Base-by-base conservation (phyloP, 2,329 filamentous ascomycete genomes). In the Colletotrichum sidae region DNA sequence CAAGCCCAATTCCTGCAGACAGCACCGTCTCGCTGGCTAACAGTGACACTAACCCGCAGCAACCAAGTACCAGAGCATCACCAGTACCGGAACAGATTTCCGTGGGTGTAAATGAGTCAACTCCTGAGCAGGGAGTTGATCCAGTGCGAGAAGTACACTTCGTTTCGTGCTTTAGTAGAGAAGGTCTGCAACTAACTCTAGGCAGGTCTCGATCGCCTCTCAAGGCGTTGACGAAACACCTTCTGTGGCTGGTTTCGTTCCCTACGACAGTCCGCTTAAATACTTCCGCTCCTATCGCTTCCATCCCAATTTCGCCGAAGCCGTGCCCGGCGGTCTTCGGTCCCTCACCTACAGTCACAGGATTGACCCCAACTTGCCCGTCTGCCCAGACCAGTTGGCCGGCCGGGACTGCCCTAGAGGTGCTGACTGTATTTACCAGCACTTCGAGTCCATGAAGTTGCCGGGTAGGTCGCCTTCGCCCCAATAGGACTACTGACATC, bases 341-440 rank as follows among this genome's bases (percentile, higher is more conserved):
- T 98, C 96, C 69, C 84, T 96, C 81, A 98, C 94, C 47, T 98
- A 95, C 80, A 97, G 93, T 80, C 92, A 97, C 78, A 90, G 90
- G 71, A 97, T 99, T 78, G 89, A 97, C 75, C 84, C 89, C 33
- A 84, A 88, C 67, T 89, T 86, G 71, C 86, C 87, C 67, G 74
- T 98, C 53, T 99, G 96, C 78, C 90, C 88, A 42, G 90, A 88
- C 72, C 92, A 97, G 77, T 80, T 92, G 68, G 83, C 84, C 52
- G 89, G 89, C 56, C 88, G 88, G 67, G 81, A 84, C 70, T 98
- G 96, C 69, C 77, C 85, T 37, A 90, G 90, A 70, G 92, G 94
- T 73, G 76, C 80, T 65, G 82, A 86, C 59, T 99, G 96, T 79
- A 81, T 88, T 60, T 90, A 82, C 70, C 86, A 98, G 81, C 96